Percentiles rank a stretch among this genome's conserved stretches.
Conservation (phyloP, 352 stramenopile genomes). For the Pythium sp. region DNA sequence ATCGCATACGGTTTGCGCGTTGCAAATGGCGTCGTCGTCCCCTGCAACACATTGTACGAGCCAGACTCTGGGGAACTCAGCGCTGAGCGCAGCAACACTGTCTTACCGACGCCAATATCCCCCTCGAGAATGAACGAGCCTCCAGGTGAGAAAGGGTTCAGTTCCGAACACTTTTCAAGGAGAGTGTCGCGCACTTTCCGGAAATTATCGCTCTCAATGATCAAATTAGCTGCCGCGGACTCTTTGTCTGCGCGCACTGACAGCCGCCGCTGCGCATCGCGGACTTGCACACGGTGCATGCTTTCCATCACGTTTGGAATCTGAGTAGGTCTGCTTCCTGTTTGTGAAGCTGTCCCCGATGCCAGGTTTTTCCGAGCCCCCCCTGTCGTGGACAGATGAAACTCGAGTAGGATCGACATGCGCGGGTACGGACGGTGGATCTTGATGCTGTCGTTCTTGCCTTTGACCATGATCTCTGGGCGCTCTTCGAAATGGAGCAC, state of each 20-base stretch:
- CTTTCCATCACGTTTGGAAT: constrained; percentile 83
- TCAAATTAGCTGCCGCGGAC: constrained; percentile 32
- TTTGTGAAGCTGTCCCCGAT: not conserved
- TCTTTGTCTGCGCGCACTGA: constrained; percentile 53
- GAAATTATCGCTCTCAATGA: constrained; percentile 71
- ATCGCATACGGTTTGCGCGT: constrained; percentile 79
- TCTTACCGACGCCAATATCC: constrained; percentile 85
- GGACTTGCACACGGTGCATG: constrained; percentile 84
- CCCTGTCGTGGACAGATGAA: constrained; percentile 48
- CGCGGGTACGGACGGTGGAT: constrained; percentile 84
- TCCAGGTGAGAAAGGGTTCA: constrained; percentile 62
- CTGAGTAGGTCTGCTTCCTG: constrained; percentile 29
- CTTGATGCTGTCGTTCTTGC: constrained; percentile 90
- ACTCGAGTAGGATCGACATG: constrained; percentile 82
- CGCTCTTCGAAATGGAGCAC: constrained; percentile 89
- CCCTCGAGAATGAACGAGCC: constrained; percentile 79
- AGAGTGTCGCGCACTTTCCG: constrained; percentile 43
- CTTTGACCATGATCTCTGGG: constrained; percentile 90
- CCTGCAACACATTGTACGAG: constrained; percentile 57
- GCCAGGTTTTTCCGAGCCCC: constrained; percentile 13
- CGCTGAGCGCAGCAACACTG: constrained; percentile 62
- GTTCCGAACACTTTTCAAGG: constrained; percentile 57
- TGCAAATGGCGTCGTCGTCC: constrained; percentile 69
- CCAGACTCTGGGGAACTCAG: constrained; percentile 45
- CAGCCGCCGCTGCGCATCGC: constrained; percentile 66